Conservation (phyloP, 2,329 filamentous ascomycete genomes). For the Exophiala xenobiotica region DNA sequence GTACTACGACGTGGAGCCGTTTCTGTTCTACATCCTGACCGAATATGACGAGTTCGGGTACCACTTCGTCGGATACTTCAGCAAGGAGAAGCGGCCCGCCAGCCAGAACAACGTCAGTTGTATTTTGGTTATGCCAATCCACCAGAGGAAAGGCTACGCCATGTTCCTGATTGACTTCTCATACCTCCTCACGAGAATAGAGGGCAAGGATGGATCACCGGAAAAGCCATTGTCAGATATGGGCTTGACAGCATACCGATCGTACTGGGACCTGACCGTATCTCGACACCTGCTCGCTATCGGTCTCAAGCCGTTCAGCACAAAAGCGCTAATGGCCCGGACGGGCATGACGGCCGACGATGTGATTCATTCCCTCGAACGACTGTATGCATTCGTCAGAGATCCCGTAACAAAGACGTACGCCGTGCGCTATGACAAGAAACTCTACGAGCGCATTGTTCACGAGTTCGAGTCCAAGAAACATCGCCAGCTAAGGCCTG, state of each 20-base stretch:
- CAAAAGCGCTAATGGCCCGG: conserved; percentile 51
- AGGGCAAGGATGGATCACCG: conserved; percentile 90
- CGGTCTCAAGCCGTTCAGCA: conserved; percentile 58
- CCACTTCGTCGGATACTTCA: conserved; percentile 99
- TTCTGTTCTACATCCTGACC: conserved; percentile 98
- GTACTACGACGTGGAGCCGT: conserved; percentile 99
- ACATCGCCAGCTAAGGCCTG: conserved; percentile 79
- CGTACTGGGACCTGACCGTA: conserved; percentile 90
- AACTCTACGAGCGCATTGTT: conserved; percentile 84
- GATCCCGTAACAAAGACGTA: conserved; percentile 88
- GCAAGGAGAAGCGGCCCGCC: conserved; percentile 93
- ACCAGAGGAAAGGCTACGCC: conserved; percentile 95
- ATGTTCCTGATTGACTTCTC: conserved; percentile 98
- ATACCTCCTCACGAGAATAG: conserved; percentile 88
- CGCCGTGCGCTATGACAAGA: conserved; percentile 80
- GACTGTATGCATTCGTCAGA: conserved; percentile 80
- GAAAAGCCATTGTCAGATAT: conserved; percentile 98
- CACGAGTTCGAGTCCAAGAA: conserved; percentile 85
- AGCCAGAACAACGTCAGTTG: conserved; percentile 97
- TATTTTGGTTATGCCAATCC: conserved; percentile 91
- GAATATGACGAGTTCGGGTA: conserved; percentile 83
- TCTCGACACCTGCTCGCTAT: conserved; percentile 77
- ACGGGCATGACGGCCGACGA: conserved; percentile 97
- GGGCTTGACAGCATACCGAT: conserved; percentile 94
- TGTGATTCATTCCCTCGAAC: conserved; percentile 90